Conservation (phyloP, 2,329 filamentous ascomycete genomes). For the Arthrobotrys conoides region DNA sequence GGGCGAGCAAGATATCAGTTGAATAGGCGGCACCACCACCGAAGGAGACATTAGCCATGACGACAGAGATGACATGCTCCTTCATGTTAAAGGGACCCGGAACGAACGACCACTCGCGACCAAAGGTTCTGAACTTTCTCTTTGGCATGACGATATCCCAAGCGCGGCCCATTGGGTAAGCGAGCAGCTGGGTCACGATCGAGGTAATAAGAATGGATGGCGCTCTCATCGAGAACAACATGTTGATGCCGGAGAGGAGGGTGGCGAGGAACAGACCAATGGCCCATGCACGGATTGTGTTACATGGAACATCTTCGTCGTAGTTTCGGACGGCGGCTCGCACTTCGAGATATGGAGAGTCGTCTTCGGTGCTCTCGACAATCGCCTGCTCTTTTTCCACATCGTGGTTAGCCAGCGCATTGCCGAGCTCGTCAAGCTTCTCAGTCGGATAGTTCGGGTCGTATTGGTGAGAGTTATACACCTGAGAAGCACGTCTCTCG, state of each 20-base stretch:
- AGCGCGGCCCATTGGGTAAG: slow-evolving; percentile 75
- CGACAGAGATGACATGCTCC: slow-evolving; percentile 77
- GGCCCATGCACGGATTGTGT: slow-evolving; percentile 76
- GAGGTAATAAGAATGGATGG: slow-evolving; percentile 75
- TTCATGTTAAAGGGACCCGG: slow-evolving; percentile 80
- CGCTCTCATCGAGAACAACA: slow-evolving; percentile 75
- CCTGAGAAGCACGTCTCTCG: slow-evolving; percentile 50
- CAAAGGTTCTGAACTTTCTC: slow-evolving; percentile 71
- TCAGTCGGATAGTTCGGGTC: slow-evolving; percentile 61
- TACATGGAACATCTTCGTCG: slow-evolving; percentile 77
- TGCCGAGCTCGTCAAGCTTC: slow-evolving; percentile 52
- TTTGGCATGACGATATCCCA: slow-evolving; percentile 74
- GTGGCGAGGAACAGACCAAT: slow-evolving; percentile 74
- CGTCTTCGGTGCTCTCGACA: slow-evolving; percentile 69
- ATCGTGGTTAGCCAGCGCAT: slow-evolving; percentile 62
- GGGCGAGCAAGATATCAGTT: slow-evolving; percentile 50
- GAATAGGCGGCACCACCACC: slow-evolving; percentile 66
- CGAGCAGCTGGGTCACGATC: slow-evolving; percentile 76
- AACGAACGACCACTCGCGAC: slow-evolving; percentile 74
- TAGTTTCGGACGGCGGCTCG: slow-evolving; percentile 76
- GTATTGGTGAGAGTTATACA: slow-evolving; percentile 41
- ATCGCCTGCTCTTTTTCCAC: slow-evolving; percentile 66
- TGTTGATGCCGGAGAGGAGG: slow-evolving; percentile 75
- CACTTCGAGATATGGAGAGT: slow-evolving; percentile 78
- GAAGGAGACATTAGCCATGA: slow-evolving; percentile 80